Percentiles rank a stretch among this genome's conserved stretches.
Conservation (phyloP, 768 basidiomycete genomes). For the Serendipita sp. region DNA sequence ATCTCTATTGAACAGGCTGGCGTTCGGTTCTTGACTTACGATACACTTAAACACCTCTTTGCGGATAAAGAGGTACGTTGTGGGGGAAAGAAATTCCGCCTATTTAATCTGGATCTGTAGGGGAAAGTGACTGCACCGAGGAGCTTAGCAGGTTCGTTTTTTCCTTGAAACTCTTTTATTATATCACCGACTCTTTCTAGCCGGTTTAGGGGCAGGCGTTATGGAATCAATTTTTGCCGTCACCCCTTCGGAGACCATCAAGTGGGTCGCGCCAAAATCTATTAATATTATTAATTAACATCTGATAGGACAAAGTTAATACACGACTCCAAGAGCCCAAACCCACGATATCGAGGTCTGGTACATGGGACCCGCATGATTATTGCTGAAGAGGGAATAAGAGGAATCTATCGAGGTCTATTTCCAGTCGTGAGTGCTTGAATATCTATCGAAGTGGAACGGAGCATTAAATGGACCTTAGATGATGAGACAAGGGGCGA, state of each 20-base stretch:
- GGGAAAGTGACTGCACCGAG: slow-evolving; percentile 81
- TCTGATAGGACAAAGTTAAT: slow-evolving; percentile 83
- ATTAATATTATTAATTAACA: neutral
- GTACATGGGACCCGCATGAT: slow-evolving; percentile 73
- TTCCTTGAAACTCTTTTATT: slow-evolving; percentile 39
- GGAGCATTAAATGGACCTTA: slow-evolving; percentile 19
- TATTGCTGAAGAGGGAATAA: slow-evolving; percentile 67
- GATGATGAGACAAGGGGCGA: slow-evolving; percentile 98
- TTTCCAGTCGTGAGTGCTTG: slow-evolving; percentile 71
- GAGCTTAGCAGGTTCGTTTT: slow-evolving; percentile 58
- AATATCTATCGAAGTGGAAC: neutral
- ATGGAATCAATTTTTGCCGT: slow-evolving; percentile 88
- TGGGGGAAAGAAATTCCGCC: neutral
- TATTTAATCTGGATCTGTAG: slow-evolving; percentile 24
- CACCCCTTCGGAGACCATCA: slow-evolving; percentile 96
- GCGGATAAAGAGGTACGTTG: slow-evolving; percentile 63
- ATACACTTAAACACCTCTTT: slow-evolving; percentile 71
- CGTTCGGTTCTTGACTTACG: slow-evolving; percentile 89
- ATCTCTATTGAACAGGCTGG: slow-evolving; percentile 40
- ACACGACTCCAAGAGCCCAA: slow-evolving; percentile 75
- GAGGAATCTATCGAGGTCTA: slow-evolving; percentile 77
- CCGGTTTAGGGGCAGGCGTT: slow-evolving; percentile 58
- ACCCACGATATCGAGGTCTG: slow-evolving; percentile 75
- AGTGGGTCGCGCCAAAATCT: slow-evolving; percentile 35
- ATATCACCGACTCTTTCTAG: slow-evolving; percentile 13